These are phyloP conservation scores for Fusarium tjaetaba DNA, from an alignment of 2,329 filamentous ascomycete genomes.

Conservation along the genomic window DNA sequence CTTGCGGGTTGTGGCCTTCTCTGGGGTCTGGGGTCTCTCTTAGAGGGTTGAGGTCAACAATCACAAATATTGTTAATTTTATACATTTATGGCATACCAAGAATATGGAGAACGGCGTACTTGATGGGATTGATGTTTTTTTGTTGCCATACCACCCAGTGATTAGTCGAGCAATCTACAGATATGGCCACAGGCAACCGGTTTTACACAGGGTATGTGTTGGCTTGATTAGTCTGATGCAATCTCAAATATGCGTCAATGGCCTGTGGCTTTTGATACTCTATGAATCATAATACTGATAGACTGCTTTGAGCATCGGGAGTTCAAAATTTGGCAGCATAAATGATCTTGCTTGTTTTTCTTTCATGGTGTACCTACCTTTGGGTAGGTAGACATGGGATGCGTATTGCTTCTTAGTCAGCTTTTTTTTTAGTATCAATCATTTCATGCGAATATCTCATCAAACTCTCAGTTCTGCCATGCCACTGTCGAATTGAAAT, in stretches of 20 bases:
- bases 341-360: not conserved
- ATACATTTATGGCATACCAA: not conserved
- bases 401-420: constrained; percentile 32
- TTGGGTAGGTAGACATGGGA: not conserved
- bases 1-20: constrained; percentile 69
- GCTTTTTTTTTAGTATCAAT: constrained; percentile 29
- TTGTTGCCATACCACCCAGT: not conserved
- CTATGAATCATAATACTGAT: not conserved
- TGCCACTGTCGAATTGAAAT: not conserved
- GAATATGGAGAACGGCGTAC: constrained; percentile 21
- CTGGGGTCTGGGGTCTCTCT: constrained; percentile 66
- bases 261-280: not conserved
- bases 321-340: not conserved
- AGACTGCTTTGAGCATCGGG: not conserved
- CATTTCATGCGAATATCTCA: constrained; percentile 21
- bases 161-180: not conserved
- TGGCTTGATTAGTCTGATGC: not conserved
- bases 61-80: not conserved
- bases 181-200: not conserved
- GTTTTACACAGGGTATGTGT: not conserved
- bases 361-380: not conserved
- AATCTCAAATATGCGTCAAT: not conserved
- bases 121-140: not conserved
- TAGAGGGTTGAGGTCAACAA: constrained; percentile 49
- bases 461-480: constrained; percentile 1